phyloP scores from a whole-genome alignment of 2,329 filamentous ascomycete species.

The Teratosphaeria pseudoeucalypti region DNA sequence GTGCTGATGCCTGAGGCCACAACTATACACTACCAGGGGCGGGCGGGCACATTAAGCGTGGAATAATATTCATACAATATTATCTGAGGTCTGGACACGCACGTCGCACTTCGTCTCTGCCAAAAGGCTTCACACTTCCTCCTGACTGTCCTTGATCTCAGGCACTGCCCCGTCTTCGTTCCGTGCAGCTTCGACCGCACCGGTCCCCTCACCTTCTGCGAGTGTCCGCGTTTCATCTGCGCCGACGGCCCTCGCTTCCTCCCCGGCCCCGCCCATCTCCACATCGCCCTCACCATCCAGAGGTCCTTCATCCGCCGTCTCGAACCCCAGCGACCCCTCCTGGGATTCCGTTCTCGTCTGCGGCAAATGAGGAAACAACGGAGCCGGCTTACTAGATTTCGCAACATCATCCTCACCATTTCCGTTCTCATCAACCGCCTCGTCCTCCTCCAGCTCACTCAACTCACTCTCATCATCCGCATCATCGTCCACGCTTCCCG shows the following conservation, averaged over 20 bases:
- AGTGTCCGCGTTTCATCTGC: neutral
- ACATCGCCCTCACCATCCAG: constrained; percentile 1
- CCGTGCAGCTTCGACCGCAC: neutral
- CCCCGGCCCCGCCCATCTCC: neutral
- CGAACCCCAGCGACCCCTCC: neutral
- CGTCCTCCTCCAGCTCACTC: constrained; percentile 39
- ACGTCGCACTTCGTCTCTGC: neutral
- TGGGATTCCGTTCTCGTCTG: neutral
- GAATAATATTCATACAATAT: neutral
- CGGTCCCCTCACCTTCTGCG: neutral
- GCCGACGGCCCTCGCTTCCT: neutral
- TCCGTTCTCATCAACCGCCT: constrained; percentile 8
- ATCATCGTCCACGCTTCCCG: constrained; percentile 44
- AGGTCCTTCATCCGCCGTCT: constrained; percentile 1
- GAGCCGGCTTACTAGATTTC: neutral
- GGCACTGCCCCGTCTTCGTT: neutral
- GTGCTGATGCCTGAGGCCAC: neutral
- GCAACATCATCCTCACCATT: neutral
- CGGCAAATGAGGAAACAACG: neutral
- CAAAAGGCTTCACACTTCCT: neutral
- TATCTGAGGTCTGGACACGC: neutral
- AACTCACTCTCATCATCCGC: constrained; percentile 47
- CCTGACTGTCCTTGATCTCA: neutral
- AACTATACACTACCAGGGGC: neutral
- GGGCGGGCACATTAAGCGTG: neutral